Conservation (phyloP, 106 monocot genomes). For the Acorus calamus region DNA sequence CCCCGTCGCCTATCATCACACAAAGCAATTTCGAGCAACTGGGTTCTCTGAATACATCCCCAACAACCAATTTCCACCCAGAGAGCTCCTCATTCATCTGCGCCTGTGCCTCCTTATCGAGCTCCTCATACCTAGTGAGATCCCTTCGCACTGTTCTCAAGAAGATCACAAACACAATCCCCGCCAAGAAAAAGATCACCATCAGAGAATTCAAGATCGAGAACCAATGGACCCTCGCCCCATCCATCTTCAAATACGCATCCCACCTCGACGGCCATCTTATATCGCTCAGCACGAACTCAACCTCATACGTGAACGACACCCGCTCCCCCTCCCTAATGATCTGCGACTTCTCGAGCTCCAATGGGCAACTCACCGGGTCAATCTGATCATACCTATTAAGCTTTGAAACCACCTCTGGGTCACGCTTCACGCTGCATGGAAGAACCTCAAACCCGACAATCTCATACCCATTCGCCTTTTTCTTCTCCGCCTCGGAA, state of each 20-base stretch:
- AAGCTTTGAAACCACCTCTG: conserved; percentile 17
- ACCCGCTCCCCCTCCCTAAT: conserved; percentile 34
- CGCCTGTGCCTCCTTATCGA: conserved; percentile 37
- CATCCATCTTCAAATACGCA: conserved; percentile 46
- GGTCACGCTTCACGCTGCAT: conserved; percentile 38
- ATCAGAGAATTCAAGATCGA: conserved; percentile 53
- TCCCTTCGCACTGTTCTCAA: conserved; percentile 47
- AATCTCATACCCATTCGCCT: conserved; percentile 33
- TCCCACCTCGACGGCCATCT: conserved; percentile 57
- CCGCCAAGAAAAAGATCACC: conserved; percentile 47
- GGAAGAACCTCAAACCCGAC: conserved; percentile 51
- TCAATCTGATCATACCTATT: conserved; percentile 33
- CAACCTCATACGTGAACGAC: conserved; percentile 51
- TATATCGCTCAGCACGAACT: conserved; percentile 38
- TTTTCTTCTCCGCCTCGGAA: conserved; percentile 20
- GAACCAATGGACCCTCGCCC: conserved; percentile 39
- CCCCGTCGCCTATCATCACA: conserved; percentile 50
- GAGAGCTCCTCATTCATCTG: conserved; percentile 55
- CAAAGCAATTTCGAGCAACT: conserved; percentile 30
- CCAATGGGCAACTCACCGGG: conserved; percentile 15
- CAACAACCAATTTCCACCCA: conserved; percentile 39
- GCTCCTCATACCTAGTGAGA: conserved; percentile 40
- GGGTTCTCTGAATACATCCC: conserved; percentile 54
- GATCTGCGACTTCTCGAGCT: conserved; percentile 22
- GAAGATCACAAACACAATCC: conserved; percentile 51